Evolutionary conservation across 306 rosid genomes (phyloP), one percentile per base, ranked within the genome.

Genomic region (Amphicarpaea edgeworthii): DNA sequence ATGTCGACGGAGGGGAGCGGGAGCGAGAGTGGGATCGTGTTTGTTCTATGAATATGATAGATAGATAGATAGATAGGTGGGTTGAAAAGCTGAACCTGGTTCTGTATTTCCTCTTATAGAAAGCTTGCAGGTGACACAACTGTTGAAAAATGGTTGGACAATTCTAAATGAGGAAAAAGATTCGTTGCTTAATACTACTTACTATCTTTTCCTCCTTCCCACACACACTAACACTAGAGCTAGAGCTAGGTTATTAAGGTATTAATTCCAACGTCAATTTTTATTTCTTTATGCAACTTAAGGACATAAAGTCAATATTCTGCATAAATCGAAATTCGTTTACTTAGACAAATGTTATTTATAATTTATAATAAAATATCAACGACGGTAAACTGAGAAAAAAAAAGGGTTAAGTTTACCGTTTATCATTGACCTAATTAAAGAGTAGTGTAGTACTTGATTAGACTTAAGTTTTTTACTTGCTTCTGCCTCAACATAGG

Each of bases 151-250:
- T 24, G 67, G 16, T 14, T 65, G 51, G 65, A 72, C 21, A 43
- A 19, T 50, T 41, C 82, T 42, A 65, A 32, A 66, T 34, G 38
- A 1, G 23, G 64, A 80, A n/a, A n/a, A n/a, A 76, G 87, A 84
- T 84, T 77, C 85, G 23, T 50, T 67, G 73, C 87, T 71, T 75
- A 47, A 28, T 46, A n/a, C n/a, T n/a, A n/a, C n/a, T n/a, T n/a
- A n/a, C n/a, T n/a, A 23, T 46, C 17, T 68, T 79, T 21, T 51
- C 43, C 12, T 58, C 79, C 53, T 17, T 47, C 68, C 10, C 10
- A 1, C 55, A 20, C 37, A 63, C 76, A 73, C 64, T 20, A 53
- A 63, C 76, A 73, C 64, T 20, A 53, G 17, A 37, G 30, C 3
- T 30, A 77, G 17, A 12, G 3, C 26, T 12, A 30, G 12, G 23